Percentiles rank a stretch among this genome's conserved stretches.
phyloP scores from a whole-genome alignment of 1,139 yeast species.

The Suhomyces anneliseae region DNA sequence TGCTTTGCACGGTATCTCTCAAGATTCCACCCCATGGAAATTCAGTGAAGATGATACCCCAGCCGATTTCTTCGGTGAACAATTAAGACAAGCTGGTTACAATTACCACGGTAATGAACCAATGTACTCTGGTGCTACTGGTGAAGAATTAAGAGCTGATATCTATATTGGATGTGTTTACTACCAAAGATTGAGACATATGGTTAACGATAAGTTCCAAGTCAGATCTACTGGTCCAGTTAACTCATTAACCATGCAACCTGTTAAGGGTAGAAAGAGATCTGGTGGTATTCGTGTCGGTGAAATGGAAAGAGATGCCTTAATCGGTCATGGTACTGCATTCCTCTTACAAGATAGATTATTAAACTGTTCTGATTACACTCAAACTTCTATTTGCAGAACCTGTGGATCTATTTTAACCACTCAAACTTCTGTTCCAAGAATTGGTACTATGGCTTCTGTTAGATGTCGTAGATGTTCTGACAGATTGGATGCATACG shows the following conservation, averaged over 20 bases:
- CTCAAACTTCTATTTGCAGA: conserved; percentile 87
- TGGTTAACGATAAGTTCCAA: conserved; percentile 99
- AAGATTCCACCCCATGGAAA: conserved; percentile 96
- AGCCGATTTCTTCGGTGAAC: conserved; percentile 96
- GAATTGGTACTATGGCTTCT: conserved; percentile 77
- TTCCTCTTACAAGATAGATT: conserved; percentile 92
- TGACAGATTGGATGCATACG: conserved; percentile 49
- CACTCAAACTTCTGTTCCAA: conserved; percentile 87
- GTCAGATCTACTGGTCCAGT: conserved; percentile 99
- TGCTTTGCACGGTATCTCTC: conserved; percentile 96
- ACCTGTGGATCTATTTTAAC: conserved; percentile 90
- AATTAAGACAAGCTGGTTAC: conserved; percentile 82
- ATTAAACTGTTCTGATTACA: conserved; percentile 92
- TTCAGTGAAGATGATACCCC: conserved; percentile 92
- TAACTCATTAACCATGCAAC: conserved; percentile 96
- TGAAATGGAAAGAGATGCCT: conserved; percentile 99
- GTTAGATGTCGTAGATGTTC: conserved; percentile 94
- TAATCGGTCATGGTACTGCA: conserved; percentile 99
- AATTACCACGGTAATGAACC: conserved; percentile 99
- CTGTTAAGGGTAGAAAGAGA: conserved; percentile 98
- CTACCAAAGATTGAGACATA: conserved; percentile 97
- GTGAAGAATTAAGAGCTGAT: conserved; percentile 94
- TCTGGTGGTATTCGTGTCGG: conserved; percentile 99
- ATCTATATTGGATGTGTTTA: conserved; percentile 95
- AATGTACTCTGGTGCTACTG: conserved; percentile 98